phyloP scores from a whole-genome alignment of 305 asterid species.

The Fraxinus floribunda region DNA sequence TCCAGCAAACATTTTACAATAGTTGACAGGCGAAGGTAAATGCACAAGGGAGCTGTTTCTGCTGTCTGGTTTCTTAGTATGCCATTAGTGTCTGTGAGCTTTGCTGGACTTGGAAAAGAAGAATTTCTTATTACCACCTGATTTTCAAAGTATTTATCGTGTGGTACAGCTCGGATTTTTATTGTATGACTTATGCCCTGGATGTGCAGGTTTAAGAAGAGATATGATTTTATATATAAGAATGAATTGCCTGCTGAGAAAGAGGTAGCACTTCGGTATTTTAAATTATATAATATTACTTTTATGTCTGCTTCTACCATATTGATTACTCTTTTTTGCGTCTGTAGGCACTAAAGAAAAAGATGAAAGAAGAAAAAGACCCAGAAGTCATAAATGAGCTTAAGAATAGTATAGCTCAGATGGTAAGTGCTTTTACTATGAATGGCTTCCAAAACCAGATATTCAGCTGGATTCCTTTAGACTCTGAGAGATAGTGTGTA shows the following conservation, averaged over 20 bases:
- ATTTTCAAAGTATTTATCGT: neutral
- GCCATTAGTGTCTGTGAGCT: neutral
- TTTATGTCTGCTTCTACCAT: slow-evolving; percentile 12
- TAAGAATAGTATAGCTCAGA: slow-evolving; percentile 49
- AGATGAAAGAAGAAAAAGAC: slow-evolving; percentile 65
- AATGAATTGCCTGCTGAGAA: slow-evolving; percentile 75
- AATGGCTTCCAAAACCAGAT: neutral
- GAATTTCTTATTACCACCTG: neutral
- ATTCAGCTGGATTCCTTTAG: neutral
- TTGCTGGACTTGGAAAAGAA: neutral
- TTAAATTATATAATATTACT: slow-evolving; percentile 12
- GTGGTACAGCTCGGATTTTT: neutral
- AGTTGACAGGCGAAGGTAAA: neutral
- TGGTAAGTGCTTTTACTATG: slow-evolving; percentile 51
- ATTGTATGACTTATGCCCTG: slow-evolving; percentile 12
- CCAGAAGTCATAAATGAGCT: slow-evolving; percentile 54
- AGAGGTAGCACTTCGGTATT: slow-evolving; percentile 43
- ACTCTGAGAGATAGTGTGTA: neutral
- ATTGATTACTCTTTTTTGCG: slow-evolving; percentile 18
- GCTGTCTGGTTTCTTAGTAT: neutral
- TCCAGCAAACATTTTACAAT: neutral
- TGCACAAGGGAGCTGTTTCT: neutral
- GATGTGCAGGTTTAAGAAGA: slow-evolving; percentile 74
- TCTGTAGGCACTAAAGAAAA: slow-evolving; percentile 56
- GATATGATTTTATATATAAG: slow-evolving; percentile 74